These are phyloP conservation scores for Alternaria hordeiaustralica DNA, from an alignment of 2,329 filamentous ascomycete species.

Conservation along the genomic window DNA sequence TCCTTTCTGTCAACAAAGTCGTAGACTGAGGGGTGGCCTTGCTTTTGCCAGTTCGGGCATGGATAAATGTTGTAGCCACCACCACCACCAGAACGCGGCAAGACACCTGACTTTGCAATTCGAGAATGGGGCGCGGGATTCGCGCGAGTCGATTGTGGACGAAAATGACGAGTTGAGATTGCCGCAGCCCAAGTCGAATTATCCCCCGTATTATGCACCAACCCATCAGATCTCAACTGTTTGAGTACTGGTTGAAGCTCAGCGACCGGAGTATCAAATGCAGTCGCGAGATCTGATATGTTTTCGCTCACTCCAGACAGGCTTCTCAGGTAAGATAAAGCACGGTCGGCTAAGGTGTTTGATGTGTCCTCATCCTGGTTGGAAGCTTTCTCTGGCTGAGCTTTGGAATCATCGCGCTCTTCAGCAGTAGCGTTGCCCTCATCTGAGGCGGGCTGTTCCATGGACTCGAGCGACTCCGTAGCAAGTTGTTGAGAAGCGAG, in stretches of 20 bases:
- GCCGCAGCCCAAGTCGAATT: too few relatives aligned
- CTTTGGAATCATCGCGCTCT: background rate
- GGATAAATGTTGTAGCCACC: background rate
- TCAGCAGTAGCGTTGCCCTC: background rate
- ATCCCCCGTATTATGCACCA: background rate
- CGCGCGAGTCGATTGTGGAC: too few relatives aligned
- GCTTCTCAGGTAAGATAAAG: background rate
- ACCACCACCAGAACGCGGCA: too few relatives aligned
- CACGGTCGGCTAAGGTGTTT: background rate
- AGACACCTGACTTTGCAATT: too few relatives aligned
- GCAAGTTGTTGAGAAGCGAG: background rate
- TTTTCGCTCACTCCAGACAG: background rate
- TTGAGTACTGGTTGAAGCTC: background rate
- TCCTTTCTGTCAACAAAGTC: background rate
- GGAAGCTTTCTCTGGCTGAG: background rate
- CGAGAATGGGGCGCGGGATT: too few relatives aligned
- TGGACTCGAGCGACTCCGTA: too few relatives aligned
- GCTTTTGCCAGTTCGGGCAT: background rate
- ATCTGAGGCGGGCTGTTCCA: background rate
- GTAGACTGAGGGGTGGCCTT: background rate
- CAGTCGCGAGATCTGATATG: background rate
- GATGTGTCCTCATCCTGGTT: background rate
- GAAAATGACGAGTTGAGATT: too few relatives aligned
- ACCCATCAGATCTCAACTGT: background rate
- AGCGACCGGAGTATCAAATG: background rate